These are phyloP conservation scores for Chlorociboria aeruginascens DNA, from an alignment of 495 filamentous ascomycete species.

Conservation along the genomic window DNA sequence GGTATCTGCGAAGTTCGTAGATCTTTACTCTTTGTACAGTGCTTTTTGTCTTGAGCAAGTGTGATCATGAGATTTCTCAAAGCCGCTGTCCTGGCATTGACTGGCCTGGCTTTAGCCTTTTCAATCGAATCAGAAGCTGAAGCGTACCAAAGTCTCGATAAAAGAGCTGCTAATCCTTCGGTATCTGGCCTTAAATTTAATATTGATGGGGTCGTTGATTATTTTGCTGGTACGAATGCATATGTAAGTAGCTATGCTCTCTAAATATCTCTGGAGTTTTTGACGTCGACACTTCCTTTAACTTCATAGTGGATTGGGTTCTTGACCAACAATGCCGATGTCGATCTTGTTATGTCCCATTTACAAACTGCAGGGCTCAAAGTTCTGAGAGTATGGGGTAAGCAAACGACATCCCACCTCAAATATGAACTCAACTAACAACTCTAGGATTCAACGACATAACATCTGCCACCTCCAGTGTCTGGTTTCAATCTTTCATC, in stretches of 20 bases:
- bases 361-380: slow-evolving; percentile 35
- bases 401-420: slow-evolving; percentile 36
- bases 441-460: slow-evolving; percentile 29
- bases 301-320: slow-evolving; percentile 54
- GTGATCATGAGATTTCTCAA: too few species aligned
- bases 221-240: slow-evolving; percentile 59
- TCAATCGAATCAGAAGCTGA: too few species aligned
- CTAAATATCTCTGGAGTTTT: too few species aligned
- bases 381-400: slow-evolving; percentile 57
- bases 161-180: too few species aligned
- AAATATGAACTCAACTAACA: slow-evolving; percentile 24
- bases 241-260: slow-evolving; percentile 31
- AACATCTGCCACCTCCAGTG: slow-evolving; percentile 38
- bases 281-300: too few species aligned
- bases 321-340: slow-evolving; percentile 44
- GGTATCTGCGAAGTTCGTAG: too few species aligned
- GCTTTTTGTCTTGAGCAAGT: too few species aligned
- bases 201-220: slow-evolving; percentile 49
- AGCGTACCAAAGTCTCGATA: too few species aligned
- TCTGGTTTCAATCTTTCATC: slow-evolving; percentile 26
- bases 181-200: slow-evolving; percentile 39
- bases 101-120: too few species aligned
- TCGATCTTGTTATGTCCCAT: slow-evolving; percentile 29
- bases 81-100: too few species aligned
- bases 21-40: too few species aligned